A percentile compares a stretch with the other conserved stretches of the same genome.
These are phyloP conservation scores for Aspergillus unguis DNA, from an alignment of 2,329 filamentous ascomycete species.

Conservation along the genomic window DNA sequence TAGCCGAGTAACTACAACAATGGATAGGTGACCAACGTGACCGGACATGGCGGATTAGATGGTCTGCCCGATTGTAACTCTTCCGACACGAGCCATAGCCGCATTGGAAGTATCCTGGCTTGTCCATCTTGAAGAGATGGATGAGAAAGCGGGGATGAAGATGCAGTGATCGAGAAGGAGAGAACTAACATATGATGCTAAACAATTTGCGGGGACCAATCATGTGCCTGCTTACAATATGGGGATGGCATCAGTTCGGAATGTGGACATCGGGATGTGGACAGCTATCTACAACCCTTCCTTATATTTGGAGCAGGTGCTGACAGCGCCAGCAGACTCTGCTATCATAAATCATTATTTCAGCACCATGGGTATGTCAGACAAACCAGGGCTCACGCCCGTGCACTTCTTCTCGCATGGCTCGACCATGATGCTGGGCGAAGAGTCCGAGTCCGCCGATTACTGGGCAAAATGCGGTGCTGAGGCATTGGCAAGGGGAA, in stretches of 20 bases:
- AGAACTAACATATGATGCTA: not conserved
- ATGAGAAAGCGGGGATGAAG: not conserved
- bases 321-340: no score
- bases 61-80: constrained; percentile 52
- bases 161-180: not conserved
- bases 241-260: not conserved
- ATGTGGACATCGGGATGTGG: not conserved
- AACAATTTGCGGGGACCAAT: constrained; percentile 3
- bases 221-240: not conserved
- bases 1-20: constrained; percentile 7
- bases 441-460: constrained; percentile 58
- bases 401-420: constrained; percentile 69
- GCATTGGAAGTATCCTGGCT: constrained; percentile 45
- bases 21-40: constrained; percentile 37
- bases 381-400: constrained; percentile 42
- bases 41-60: constrained; percentile 53
- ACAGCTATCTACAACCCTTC: no score
- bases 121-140: not conserved
- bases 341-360: not conserved
- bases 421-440: constrained; percentile 69
- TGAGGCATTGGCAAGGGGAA: constrained; percentile 55
- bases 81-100: constrained; percentile 52
- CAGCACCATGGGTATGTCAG: not conserved
- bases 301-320: no score
- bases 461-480: constrained; percentile 67